Conservation (phyloP, 1,139 yeast species). For the Taiozyma sp. region DNA sequence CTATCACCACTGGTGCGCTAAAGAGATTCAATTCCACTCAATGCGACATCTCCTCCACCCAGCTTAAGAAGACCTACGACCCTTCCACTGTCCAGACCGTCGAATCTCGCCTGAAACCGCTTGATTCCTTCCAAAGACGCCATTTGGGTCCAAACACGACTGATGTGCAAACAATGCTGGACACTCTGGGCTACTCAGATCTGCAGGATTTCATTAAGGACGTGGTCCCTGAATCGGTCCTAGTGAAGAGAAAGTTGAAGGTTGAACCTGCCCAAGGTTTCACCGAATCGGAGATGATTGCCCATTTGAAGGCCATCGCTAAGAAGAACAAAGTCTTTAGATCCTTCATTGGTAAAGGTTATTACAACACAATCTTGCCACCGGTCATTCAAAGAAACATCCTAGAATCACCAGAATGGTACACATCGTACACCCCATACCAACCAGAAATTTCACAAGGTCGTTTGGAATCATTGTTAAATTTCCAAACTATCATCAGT, state of each 20-base stretch:
- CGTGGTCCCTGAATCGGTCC: conserved; percentile 76
- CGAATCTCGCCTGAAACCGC: conserved; percentile 26
- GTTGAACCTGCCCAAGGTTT: conserved; percentile 68
- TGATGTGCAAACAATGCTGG: conserved; percentile 63
- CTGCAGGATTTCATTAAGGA: conserved; percentile 64
- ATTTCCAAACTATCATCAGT: conserved; percentile 84
- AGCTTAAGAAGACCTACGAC: conserved; percentile 19
- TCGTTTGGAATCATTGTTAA: conserved; percentile 81
- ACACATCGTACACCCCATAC: conserved; percentile 96
- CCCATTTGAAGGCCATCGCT: conserved; percentile 65
- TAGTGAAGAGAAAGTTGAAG: conserved; percentile 60
- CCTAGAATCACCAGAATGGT: conserved; percentile 95
- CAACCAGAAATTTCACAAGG: conserved; percentile 99
- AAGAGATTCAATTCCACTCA: conserved; percentile 5
- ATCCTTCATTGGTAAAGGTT: conserved; percentile 90
- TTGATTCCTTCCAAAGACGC: conserved; percentile 86
- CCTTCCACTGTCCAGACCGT: conserved; percentile 8
- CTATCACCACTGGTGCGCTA: background rate
- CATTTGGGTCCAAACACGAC: conserved; percentile 81
- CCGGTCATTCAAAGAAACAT: conserved; percentile 91
- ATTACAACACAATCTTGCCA: conserved; percentile 86
- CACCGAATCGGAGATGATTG: conserved; percentile 77
- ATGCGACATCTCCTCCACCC: conserved; percentile 20
- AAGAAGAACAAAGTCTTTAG: conserved; percentile 64
- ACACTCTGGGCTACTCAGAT: conserved; percentile 59